Percentiles rank a stretch among this genome's conserved stretches.
Evolutionary conservation across 2,329 filamentous ascomycete genomes (phyloP).

Genomic region (Tolypocladium tundrense): DNA sequence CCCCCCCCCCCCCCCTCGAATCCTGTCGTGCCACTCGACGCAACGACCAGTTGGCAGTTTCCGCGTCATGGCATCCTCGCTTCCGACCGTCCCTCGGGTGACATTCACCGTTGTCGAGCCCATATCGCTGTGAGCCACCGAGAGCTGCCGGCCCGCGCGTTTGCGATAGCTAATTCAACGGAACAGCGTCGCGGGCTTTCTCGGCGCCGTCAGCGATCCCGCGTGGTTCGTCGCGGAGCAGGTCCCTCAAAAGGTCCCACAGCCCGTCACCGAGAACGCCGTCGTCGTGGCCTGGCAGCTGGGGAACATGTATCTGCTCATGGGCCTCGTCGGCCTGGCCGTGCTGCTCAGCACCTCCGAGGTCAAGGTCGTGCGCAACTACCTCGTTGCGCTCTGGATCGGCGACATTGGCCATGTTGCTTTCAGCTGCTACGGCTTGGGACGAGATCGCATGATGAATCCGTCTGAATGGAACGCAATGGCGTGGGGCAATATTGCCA

Average conservation of each 20-base stretch:
- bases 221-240: slow-evolving; percentile 56
- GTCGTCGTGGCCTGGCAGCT: slow-evolving; percentile 56
- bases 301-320: slow-evolving; percentile 58
- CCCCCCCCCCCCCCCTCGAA: neutral
- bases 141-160: neutral
- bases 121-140: slow-evolving; percentile 48
- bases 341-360: slow-evolving; percentile 56
- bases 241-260: slow-evolving; percentile 29
- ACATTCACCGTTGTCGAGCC: slow-evolving; percentile 62
- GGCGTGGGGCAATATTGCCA: slow-evolving; percentile 64
- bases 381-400: slow-evolving; percentile 53
- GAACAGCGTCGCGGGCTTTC: slow-evolving; percentile 46
- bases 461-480: slow-evolving; percentile 55
- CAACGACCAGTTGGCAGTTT: neutral
- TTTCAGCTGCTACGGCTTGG: slow-evolving; percentile 48
- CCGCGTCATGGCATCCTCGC: slow-evolving; percentile 44
- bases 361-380: slow-evolving; percentile 54
- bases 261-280: slow-evolving; percentile 31
- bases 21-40: slow-evolving; percentile 1
- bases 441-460: slow-evolving; percentile 40
- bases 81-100: slow-evolving; percentile 53
- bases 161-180: slow-evolving; percentile 7
- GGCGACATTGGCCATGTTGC: slow-evolving; percentile 60
- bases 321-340: slow-evolving; percentile 53
- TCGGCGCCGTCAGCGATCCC: slow-evolving; percentile 44